phyloP scores from a whole-genome alignment of 805 yeast species.

The Sungouiozyma ichnusensis region DNA sequence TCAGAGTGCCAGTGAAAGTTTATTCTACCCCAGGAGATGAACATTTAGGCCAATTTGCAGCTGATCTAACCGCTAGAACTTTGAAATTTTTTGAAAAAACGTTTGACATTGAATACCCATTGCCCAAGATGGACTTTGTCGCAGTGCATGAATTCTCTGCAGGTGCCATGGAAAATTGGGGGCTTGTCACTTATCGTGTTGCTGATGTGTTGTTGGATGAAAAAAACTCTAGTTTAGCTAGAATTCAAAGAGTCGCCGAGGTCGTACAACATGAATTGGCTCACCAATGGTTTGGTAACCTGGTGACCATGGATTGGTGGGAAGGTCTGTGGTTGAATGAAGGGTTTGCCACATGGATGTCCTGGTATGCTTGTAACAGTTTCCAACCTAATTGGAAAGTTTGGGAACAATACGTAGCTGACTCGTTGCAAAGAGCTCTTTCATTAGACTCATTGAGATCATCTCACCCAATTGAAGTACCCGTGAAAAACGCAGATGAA shows the following conservation, averaged over 20 bases:
- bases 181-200: constrained; percentile 59
- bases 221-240: constrained; percentile 37
- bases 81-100: constrained; percentile 54
- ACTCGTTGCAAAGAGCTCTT: constrained; percentile 27
- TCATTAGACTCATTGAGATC: constrained; percentile 46
- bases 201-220: constrained; percentile 36
- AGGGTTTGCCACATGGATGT: constrained; percentile 81
- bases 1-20: constrained; percentile 45
- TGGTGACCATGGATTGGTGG: constrained; percentile 93
- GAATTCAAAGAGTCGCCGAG: constrained; percentile 53
- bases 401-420: constrained; percentile 29
- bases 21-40: constrained; percentile 50
- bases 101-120: constrained; percentile 63
- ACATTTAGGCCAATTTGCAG: constrained; percentile 50
- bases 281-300: constrained; percentile 87
- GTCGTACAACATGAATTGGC: constrained; percentile 82
- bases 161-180: constrained; percentile 92
- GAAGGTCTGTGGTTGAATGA: constrained; percentile 84
- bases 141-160: constrained; percentile 68
- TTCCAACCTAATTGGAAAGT: constrained; percentile 77
- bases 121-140: constrained; percentile 71
- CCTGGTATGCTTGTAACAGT: constrained; percentile 43
- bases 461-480: constrained; percentile 78
- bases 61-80: constrained; percentile 53
- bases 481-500: constrained; percentile 67